Base-by-base conservation (phyloP, 108 stramenopile species). In the Cyclotella distinguenda region DNA sequence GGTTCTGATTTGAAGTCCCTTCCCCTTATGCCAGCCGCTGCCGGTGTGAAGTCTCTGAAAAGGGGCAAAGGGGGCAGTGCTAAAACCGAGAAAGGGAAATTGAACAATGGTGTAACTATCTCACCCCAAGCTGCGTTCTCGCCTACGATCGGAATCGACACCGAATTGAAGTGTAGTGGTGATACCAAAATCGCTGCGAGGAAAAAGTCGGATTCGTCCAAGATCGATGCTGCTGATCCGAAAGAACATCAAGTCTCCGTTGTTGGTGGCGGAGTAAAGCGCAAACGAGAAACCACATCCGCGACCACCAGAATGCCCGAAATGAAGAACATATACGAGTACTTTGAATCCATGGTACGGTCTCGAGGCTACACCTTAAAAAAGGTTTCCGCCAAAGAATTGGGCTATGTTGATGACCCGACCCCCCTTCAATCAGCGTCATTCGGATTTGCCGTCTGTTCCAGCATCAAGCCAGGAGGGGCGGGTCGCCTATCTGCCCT, bases 381-480 rank as follows among this genome's bases (percentile, higher is more conserved):
- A 3, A 70, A 47, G 39, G 25, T 28, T 3, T 34, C 63, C 7
- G 69, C 75, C 28, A 66, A 25, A 8, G 62, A 70, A 44, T 30
- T 70, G 25, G 70, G 70, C 27, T 77, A 77, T 46, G 30, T 48
- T 18, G 44, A 19, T 3, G 16, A 49, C 23, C 64, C 63, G 10
- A 52, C 75, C 35, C 68, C 77, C 23, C 77, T 78, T 25, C 77
- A 78, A 18, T 27, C 36, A 27, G 68, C 77, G 10, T 78, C 77
- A 2, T 78, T 70, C 36, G 77, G 65, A 2, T 54, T 47, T 46
- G 72, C 72, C 40, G 66, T 78, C 13, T 68, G 58, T 46, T 67
- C 72, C 11, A 60, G 64, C 9, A 73, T 67, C 25, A 67, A 73
- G 8, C n/a, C 10, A 2, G 71, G 59, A 15, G 77, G 60, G 32